Evolutionary conservation across 78 protist species (phyloP), one percentile per base, ranked within the genome.

Genomic region (Fonticula alba): DNA sequence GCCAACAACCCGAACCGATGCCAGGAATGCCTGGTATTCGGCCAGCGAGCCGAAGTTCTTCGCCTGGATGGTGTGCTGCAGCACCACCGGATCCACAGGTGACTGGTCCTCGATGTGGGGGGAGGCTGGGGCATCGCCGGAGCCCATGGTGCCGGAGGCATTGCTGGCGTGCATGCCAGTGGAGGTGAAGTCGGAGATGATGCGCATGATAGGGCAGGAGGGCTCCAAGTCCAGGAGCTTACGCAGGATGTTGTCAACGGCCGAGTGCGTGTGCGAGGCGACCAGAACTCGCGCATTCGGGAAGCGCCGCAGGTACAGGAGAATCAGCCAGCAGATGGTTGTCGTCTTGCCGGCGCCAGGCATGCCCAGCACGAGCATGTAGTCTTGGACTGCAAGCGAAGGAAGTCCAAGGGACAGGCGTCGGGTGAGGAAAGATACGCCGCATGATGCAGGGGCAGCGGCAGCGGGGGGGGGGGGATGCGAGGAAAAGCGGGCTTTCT

Each of bases 311-410:
- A 38, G 17, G 20, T 15, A 2, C 51, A 15, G 24, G 56, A 66
- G 26, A 26, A 76, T 65, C 19, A 69, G 22, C n/a, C 43, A 13
- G 22, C 82, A 66, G 1, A 79, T 69, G 3, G 84, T 57, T 3
- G 81, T 78, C 7, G 92, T 80, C 71, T 85, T 85, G 40, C 92
- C 92, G 24, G 84, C 73, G 11, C 91, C 91, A 0, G 91, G 91
- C 84, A 81, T 85, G 37, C 91, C 91, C 29, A 62, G 60, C 4
- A 85, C 61, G 40, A 80, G 60, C 29, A 74, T 58, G 62, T 85
- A 85, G 49, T 85, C 91, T 7, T 68, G n/a, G 0, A 80, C 76
- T 0, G 47, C n/a, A 9, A 9, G 15, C 10, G 31, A 65, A 38
- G 9, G 7, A 50, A 7, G 19, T 19, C 9, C 33, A n/a, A 40